A percentile compares a stretch with the other conserved stretches of the same genome.
Evolutionary conservation across 2,329 filamentous ascomycete species (phyloP).

Genomic region (Aspergillus viridinutans): DNA sequence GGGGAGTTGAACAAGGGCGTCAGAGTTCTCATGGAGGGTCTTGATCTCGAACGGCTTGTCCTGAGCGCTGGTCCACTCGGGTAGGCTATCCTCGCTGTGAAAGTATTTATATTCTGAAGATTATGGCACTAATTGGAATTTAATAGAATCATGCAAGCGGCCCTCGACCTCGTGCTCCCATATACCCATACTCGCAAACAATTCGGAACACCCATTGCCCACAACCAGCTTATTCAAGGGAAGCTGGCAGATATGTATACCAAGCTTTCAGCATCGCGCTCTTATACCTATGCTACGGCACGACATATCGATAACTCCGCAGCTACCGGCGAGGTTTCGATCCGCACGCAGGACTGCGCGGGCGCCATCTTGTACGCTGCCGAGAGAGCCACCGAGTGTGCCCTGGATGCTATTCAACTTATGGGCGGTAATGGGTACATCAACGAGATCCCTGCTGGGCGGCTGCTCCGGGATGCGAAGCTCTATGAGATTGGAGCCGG

Average conservation of each 20-base stretch:
- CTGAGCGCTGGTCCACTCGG: conserved; percentile 86
- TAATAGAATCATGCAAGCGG: conserved; percentile 76
- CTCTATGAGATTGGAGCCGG: conserved; percentile 97
- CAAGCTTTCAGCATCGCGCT: conserved; percentile 75
- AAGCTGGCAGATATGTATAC: conserved; percentile 98
- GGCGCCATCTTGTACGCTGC: conserved; percentile 91
- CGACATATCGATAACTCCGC: conserved; percentile 72
- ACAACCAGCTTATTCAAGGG: conserved; percentile 90
- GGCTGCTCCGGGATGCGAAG: conserved; percentile 72
- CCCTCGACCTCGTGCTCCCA: conserved; percentile 78
- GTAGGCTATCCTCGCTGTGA: conserved; percentile 25
- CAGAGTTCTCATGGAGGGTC: conserved; percentile 88
- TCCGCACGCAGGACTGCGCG: conserved; percentile 87
- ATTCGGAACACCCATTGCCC: conserved; percentile 79
- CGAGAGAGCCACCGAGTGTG: conserved; percentile 77
- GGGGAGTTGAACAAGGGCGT: conserved; percentile 78
- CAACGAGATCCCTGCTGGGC: conserved; percentile 87
- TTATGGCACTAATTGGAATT: neutral
- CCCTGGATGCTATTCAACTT: conserved; percentile 84
- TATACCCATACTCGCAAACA: conserved; percentile 87
- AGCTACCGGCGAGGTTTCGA: conserved; percentile 34
- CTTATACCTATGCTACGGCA: conserved; percentile 85
- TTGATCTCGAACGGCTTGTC: conserved; percentile 90
- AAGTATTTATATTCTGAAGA: neutral
- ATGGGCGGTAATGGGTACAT: conserved; percentile 94